Base-by-base conservation (phyloP, 1,139 yeast genomes). In the Pichia sp. region DNA sequence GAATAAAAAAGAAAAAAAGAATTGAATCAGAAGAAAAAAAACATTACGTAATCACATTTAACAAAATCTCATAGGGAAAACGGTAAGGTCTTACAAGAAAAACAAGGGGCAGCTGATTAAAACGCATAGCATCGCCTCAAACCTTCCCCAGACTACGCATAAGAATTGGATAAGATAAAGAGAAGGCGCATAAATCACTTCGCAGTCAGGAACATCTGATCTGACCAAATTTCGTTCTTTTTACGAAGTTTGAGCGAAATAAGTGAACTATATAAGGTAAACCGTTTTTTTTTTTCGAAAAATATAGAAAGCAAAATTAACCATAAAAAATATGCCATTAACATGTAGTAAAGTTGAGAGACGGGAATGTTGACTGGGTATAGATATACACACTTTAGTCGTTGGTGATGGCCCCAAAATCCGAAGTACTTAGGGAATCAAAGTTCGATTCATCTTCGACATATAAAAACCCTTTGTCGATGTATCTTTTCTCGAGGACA, bases 401-500 rank as follows among this genome's bases (percentile, higher is more conserved):
- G 41, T 25, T 39, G 13, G 40, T 40, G 8, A 46, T 4, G 3
- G 41, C 40, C 18, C 16, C 21, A n/a, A 21, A 47, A 30, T 41
- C 41, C 21, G 30, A 9, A 25, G 12, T 9, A 22, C 9, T 19
- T 7, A 44, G 21, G 12, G 39, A 23, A 30, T 45, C 43, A 12
- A 31, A 25, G 8, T 46, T 44, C n/a, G 30, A n/a, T 9, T 39
- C 41, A 5, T 51, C 52, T 6, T 26, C 47, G 13, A n/a, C 28
- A 22, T 9, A 19, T 7, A 12, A 18, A 12, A 13, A 42, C 8
- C 31, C 40, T 16, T 31, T 41, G 3, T 50, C 48, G 10, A 18
- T 41, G 3, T 26, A 31, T 41, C 41, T 53, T 25, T 40, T 50
- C 10, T 53, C 56, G 22, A 50, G 40, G 2, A 47, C 21, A n/a